A percentile compares a stretch with the other conserved stretches of the same genome.
Conservation (phyloP, 495 filamentous ascomycete genomes). For the Paragyromitra xinjiangensis region DNA sequence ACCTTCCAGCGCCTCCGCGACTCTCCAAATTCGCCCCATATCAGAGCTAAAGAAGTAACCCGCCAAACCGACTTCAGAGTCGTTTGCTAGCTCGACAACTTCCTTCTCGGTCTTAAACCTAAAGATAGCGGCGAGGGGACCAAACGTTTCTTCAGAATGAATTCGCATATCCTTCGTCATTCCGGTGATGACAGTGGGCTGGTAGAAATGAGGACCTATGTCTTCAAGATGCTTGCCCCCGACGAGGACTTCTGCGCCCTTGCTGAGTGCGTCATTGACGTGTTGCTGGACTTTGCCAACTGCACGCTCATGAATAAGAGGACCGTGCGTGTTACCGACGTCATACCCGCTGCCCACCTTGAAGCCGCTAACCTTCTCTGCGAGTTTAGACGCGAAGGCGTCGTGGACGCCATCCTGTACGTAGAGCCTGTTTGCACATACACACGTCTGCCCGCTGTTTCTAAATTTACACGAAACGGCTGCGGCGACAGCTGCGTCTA, state of each 20-base stretch:
- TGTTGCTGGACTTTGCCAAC: conserved; percentile 79
- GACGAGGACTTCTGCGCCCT: conserved; percentile 74
- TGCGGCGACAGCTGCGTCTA: conserved; percentile 78
- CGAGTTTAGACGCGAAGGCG: conserved; percentile 74
- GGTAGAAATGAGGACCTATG: conserved; percentile 78
- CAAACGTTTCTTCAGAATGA: conserved; percentile 85
- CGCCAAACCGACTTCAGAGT: conserved; percentile 79
- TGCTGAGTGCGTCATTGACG: conserved; percentile 76
- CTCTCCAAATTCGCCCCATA: conserved; percentile 73
- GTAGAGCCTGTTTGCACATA: conserved; percentile 88
- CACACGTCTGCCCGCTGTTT: conserved; percentile 87
- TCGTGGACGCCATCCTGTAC: conserved; percentile 83
- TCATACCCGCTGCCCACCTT: conserved; percentile 80
- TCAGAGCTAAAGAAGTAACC: conserved; percentile 88
- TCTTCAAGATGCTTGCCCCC: conserved; percentile 74
- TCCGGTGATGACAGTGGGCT: conserved; percentile 81
- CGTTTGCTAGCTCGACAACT: conserved; percentile 80
- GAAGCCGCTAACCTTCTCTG: conserved; percentile 77
- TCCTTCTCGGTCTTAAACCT: conserved; percentile 83
- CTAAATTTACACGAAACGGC: conserved; percentile 84
- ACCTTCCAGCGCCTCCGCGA: conserved; percentile 81
- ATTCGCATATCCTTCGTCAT: conserved; percentile 83
- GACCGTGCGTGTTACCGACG: conserved; percentile 77
- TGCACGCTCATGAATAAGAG: conserved; percentile 80
- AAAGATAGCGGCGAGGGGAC: conserved; percentile 85